Evolutionary conservation across 2,329 filamentous ascomycete species (phyloP).

Genomic region (Fusarium sp.): DNA sequence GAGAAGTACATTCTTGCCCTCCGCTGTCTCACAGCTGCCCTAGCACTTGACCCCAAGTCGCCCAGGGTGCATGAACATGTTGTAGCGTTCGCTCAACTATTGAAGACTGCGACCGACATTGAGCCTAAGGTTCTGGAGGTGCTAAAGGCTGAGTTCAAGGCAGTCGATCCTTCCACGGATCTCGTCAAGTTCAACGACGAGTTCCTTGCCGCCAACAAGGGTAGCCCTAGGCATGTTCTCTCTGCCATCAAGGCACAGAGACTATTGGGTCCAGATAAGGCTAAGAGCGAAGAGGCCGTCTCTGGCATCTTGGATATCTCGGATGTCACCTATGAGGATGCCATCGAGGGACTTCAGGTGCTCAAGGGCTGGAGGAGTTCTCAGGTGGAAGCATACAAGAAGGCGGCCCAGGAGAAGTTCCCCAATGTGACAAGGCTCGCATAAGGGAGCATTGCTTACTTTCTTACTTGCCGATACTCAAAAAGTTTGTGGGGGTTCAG

Average conservation of each 20-base stretch:
- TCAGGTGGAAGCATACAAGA: conserved; percentile 61
- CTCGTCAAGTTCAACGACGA: conserved; percentile 74
- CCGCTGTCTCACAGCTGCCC: conserved; percentile 83
- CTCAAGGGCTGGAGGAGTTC: conserved; percentile 63
- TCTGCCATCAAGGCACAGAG: conserved; percentile 71
- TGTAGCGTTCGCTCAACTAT: conserved; percentile 73
- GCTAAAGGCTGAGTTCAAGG: conserved; percentile 75
- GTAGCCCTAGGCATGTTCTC: conserved; percentile 71
- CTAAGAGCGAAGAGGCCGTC: conserved; percentile 71
- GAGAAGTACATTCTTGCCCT: conserved; percentile 90
- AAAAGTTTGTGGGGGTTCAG: neutral
- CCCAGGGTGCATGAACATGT: conserved; percentile 81
- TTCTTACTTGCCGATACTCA: conserved; percentile 1
- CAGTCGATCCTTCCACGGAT: conserved; percentile 67
- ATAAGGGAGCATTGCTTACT: conserved; percentile 36
- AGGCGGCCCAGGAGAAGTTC: conserved; percentile 62
- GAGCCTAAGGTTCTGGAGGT: conserved; percentile 74
- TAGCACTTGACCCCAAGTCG: conserved; percentile 74
- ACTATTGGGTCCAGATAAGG: conserved; percentile 67
- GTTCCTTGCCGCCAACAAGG: conserved; percentile 72
- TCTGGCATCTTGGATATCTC: conserved; percentile 64
- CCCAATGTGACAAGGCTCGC: conserved; percentile 61
- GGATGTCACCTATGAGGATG: conserved; percentile 66
- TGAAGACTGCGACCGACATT: conserved; percentile 68
- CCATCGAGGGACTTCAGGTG: conserved; percentile 57